Evolutionary conservation across 139 green algal species (phyloP).

Genomic region (Chlorella sp.): DNA sequence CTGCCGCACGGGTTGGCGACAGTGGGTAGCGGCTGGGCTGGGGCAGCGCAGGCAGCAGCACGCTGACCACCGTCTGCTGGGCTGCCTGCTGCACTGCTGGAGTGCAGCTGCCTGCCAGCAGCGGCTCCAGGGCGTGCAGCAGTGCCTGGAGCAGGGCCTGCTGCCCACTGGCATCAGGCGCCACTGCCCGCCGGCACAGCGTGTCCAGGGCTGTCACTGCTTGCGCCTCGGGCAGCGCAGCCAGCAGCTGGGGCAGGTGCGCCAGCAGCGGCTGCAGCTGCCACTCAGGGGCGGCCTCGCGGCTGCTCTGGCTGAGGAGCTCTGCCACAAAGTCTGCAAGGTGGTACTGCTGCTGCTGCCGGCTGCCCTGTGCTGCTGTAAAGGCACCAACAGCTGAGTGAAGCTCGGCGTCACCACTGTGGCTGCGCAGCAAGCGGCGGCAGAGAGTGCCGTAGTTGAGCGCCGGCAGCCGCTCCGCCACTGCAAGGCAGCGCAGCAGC

Average conservation of each 20-base stretch:
- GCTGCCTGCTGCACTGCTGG: not conserved
- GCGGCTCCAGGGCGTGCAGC: not conserved
- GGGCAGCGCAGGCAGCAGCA: too few species aligned
- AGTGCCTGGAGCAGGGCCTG: not conserved
- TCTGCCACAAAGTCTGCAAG: constrained; percentile 20
- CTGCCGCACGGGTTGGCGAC: too few species aligned
- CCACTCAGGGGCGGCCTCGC: not conserved
- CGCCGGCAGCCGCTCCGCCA: constrained; percentile 16
- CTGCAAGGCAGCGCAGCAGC: constrained; percentile 30
- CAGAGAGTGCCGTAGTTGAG: constrained; percentile 6
- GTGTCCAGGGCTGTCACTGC: not conserved
- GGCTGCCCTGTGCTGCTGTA: constrained; percentile 17
- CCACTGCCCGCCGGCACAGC: not conserved
- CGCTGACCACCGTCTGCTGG: not conserved
- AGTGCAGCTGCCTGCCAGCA: not conserved
- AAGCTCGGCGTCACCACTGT: not conserved
- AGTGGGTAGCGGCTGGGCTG: too few species aligned
- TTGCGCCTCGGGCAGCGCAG: constrained; percentile 24
- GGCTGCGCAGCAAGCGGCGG: constrained; percentile 15
- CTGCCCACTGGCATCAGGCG: too few species aligned
- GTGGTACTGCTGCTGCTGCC: constrained; percentile 8
- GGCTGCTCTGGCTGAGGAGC: not conserved
- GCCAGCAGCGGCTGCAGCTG: not conserved
- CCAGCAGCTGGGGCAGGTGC: constrained; percentile 16
- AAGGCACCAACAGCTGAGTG: not conserved